A percentile compares a stretch with the other conserved stretches of the same genome.
phyloP scores from a whole-genome alignment of 2,329 filamentous ascomycete genomes.

The Colletotrichum graminicola region DNA sequence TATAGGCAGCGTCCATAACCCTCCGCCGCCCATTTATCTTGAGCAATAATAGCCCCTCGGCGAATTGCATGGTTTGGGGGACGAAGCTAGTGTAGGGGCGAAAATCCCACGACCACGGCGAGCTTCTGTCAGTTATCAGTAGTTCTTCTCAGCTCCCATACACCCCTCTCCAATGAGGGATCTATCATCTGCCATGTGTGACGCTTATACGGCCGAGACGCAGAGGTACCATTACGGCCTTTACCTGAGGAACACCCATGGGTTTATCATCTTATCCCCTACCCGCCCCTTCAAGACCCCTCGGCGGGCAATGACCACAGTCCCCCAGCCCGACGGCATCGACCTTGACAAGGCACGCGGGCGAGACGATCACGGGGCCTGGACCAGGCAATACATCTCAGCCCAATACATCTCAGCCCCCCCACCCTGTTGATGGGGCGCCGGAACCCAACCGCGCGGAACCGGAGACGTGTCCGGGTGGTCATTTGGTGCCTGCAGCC shows the following conservation, averaged over 20 bases:
- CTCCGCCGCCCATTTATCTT: constrained; percentile 3
- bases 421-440: constrained; percentile 8
- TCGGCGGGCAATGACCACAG: background rate
- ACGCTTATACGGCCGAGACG: constrained; percentile 33
- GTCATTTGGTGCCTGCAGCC: background rate
- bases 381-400: constrained; percentile 25
- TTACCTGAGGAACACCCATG: constrained; percentile 10
- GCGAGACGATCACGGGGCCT: background rate
- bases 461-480: constrained; percentile 24
- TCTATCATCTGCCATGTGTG: constrained; percentile 1
- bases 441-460: constrained; percentile 37
- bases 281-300: background rate
- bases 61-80: background rate
- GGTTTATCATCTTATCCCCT: background rate
- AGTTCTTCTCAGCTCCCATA: background rate
- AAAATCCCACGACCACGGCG: background rate
- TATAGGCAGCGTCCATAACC: constrained; percentile 7
- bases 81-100: background rate
- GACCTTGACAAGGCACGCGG: background rate
- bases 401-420: background rate
- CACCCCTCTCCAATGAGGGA: background rate
- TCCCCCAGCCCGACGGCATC: background rate
- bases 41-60: background rate
- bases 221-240: constrained; percentile 33
- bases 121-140: constrained; percentile 23